Evolutionary conservation across 371 early-diverging fungal species (phyloP).

Genomic region (Zopfochytrium polystomum): DNA sequence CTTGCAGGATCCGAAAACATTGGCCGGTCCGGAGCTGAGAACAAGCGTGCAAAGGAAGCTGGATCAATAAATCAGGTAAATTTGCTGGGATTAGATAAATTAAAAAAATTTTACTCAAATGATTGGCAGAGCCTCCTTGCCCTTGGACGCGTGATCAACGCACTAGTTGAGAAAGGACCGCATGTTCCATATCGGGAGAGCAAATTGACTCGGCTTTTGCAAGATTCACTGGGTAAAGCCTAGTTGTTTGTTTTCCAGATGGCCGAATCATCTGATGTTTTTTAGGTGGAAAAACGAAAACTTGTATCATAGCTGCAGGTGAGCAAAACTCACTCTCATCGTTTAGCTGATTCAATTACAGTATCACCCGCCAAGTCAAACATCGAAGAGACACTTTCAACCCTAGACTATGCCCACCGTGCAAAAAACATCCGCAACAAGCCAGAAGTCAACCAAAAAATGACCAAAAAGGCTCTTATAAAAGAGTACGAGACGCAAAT

Average conservation of each 20-base stretch:
- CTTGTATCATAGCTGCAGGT: constrained; percentile 86
- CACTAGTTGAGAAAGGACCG: constrained; percentile 71
- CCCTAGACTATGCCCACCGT: constrained; percentile 91
- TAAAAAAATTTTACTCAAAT: no score
- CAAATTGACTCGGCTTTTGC: constrained; percentile 92
- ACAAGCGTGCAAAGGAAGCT: constrained; percentile 84
- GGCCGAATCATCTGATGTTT: not conserved
- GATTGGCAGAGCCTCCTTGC: constrained; percentile 88
- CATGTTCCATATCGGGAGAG: constrained; percentile 94
- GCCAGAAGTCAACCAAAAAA: constrained; percentile 79
- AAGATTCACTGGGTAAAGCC: constrained; percentile 77
- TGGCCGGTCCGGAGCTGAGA: constrained; percentile 84
- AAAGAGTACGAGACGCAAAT: constrained; percentile 67
- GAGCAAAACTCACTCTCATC: not conserved
- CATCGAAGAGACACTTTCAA: constrained; percentile 86
- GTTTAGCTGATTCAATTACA: constrained; percentile 38
- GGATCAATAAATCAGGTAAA: constrained; percentile 76
- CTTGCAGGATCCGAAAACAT: constrained; percentile 97
- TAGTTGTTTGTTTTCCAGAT: not conserved
- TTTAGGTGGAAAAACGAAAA: constrained; percentile 80
- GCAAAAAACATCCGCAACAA: constrained; percentile 92
- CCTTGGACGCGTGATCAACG: constrained; percentile 89
- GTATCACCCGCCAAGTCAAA: constrained; percentile 75
- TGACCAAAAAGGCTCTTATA: constrained; percentile 72
- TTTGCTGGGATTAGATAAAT: no score